Base-by-base conservation (phyloP, 768 basidiomycete species). In the Xerocomellus amylosporus region DNA sequence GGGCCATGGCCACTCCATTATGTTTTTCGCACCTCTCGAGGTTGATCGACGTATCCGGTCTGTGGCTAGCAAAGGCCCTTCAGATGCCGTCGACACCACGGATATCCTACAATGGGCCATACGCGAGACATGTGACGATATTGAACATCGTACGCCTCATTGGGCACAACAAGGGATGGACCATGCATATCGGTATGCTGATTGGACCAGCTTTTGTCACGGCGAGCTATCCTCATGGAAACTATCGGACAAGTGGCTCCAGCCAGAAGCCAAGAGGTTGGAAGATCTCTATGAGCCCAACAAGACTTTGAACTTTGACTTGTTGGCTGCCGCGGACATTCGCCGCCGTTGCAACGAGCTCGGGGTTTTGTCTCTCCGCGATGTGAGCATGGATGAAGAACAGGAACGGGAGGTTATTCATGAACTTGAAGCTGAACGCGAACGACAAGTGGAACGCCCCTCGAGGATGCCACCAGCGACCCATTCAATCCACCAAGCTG, bases 351-450 rank as follows among this genome's bases (percentile, higher is more conserved):
- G 66, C 10, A 19, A 2, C 3, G 37, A 52, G 8, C 66, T 66
- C 31, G 66, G 64, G 1, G 19, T 67, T 28, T 30, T 34, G 12
- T 51, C 55, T 4, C 38, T 55, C 0, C 59, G 57, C 1, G 60
- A 66, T 37, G 57, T 54, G 28, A 59, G 51, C 34, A 61, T 77
- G 62, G 74, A 74, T 28, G 78, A 81, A 58, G 80, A 81, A 54
- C 79, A 81, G 53, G 80, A 82, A 54, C 66, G 79, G 33, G 79
- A 82, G 53, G 64, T 81, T 6, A 56, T 60, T 2, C 76, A 76
- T 22, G 79, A 82, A 58, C 76, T 76, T 22, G 79, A 82, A 58
- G 64, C 69, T 8, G 78, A 79, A 55, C 62, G 59, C 13, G 78
- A 81, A 55, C 64, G 61, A 8, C 67, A 79, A 53, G 58, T 73